These are phyloP conservation scores for Rhodotorula sp. DNA, from an alignment of 1,284 basidiomycete genomes.

Conservation along the genomic window DNA sequence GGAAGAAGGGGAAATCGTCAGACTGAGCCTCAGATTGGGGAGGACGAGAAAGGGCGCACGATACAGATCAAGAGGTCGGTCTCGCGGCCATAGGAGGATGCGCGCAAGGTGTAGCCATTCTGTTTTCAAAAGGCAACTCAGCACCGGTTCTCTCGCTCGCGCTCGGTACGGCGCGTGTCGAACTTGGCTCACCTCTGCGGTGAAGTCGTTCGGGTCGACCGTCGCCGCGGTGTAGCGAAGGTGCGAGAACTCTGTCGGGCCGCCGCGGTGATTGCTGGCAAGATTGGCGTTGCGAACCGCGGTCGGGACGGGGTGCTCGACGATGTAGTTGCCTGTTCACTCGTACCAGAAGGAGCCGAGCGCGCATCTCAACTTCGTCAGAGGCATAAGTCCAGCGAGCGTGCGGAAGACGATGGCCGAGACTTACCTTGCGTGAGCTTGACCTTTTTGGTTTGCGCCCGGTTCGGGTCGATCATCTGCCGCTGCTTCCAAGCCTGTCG, in stretches of 20 bases:
- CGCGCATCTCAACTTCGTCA: background rate
- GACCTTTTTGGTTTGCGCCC: constrained; percentile 66
- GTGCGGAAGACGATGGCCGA: background rate
- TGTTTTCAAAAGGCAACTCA: constrained; percentile 40
- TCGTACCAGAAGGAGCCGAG: background rate
- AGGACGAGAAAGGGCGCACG: constrained; percentile 25
- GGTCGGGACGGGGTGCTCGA: constrained; percentile 58
- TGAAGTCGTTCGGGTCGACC: constrained; percentile 91
- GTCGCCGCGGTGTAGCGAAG: constrained; percentile 90
- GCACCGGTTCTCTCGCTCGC: background rate
- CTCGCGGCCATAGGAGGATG: constrained; percentile 79
- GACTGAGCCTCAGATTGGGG: background rate
- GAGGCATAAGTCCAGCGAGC: background rate
- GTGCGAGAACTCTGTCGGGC: constrained; percentile 80
- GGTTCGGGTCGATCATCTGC: constrained; percentile 46
- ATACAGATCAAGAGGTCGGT: constrained; percentile 81
- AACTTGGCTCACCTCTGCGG: constrained; percentile 52
- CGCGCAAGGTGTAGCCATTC: constrained; percentile 76
- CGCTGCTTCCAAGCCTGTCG: constrained; percentile 43
- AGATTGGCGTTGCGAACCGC: constrained; percentile 58
- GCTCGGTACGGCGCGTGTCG: background rate
- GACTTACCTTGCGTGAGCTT: constrained; percentile 69
- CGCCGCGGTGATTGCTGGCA: constrained; percentile 49
- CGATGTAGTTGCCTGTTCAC: constrained; percentile 75
- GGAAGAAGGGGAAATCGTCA: background rate